phyloP scores from a whole-genome alignment of 1,284 basidiomycete species.

The Jaminaea rosea region DNA sequence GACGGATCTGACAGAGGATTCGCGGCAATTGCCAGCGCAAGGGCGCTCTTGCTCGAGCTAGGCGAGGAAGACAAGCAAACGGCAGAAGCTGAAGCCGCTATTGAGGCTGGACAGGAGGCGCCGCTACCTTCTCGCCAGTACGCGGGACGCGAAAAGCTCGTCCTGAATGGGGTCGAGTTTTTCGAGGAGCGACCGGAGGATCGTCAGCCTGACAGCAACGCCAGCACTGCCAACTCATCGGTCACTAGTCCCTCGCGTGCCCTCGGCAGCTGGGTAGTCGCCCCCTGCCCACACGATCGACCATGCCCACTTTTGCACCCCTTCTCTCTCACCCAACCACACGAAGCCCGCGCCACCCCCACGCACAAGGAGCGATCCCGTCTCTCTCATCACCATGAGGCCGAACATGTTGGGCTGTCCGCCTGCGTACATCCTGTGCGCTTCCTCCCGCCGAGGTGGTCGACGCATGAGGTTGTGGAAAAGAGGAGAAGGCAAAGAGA shows the following conservation, averaged over 20 bases:
- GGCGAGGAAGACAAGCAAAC: constrained; percentile 52
- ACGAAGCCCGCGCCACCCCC: background rate
- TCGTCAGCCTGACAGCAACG: constrained; percentile 20
- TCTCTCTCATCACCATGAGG: background rate
- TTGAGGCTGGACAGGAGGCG: too few species aligned
- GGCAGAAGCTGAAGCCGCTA: background rate
- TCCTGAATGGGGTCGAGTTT: constrained; percentile 48
- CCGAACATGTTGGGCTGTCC: background rate
- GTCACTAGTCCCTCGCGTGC: background rate
- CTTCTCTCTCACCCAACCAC: constrained; percentile 10
- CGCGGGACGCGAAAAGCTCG: background rate
- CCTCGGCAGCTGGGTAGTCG: constrained; percentile 7
- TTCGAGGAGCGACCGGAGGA: constrained; percentile 14
- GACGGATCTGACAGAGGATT: constrained; percentile 70
- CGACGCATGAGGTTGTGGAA: background rate
- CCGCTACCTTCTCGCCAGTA: too few species aligned
- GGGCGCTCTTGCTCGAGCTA: constrained; percentile 65
- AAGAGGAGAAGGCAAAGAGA: constrained; percentile 3
- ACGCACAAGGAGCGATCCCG: background rate
- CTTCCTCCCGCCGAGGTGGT: background rate
- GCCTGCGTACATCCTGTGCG: background rate
- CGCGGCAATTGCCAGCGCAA: constrained; percentile 69
- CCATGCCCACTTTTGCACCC: constrained; percentile 62
- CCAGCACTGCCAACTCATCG: constrained; percentile 1
- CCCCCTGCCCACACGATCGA: constrained; percentile 81